Base-by-base conservation (phyloP, 768 basidiomycete species). In the Suillus americanus region DNA sequence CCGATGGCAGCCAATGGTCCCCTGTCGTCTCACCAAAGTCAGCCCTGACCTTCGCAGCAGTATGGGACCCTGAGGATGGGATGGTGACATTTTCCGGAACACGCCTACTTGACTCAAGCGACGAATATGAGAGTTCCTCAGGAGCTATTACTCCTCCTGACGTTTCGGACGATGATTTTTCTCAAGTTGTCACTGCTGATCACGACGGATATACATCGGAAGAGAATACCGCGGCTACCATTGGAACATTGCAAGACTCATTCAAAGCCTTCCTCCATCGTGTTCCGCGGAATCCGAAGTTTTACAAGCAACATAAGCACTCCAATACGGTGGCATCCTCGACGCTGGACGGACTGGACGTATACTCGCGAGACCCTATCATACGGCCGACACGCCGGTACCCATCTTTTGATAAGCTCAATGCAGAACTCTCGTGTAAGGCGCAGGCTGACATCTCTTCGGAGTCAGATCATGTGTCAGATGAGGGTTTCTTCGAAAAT, bases 41-140 rank as follows among this genome's bases (percentile, higher is more conserved):
- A 33, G 85, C 81, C 3, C 75, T 88, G 65, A 85, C 82, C 3
- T 89, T 89, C 67, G 87, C 84, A 5, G 85, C 85, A 7, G 71
- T 87, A 38, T 89, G 83, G 83, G 85, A 86, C 64, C 82, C 83
- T 2, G 81, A 82, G 1, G 82, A 86, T 7, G 87, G 85, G 40
- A 79, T 87, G 67, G 78, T 87, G 65, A 81, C 82, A 38, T 87
- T 88, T 70, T 86, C 85, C 1, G 83, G 81, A 33, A 79, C 83
- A 33, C 73, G 78, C 59, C 79, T 87, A 41, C 73, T 84, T 35
- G 77, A 79, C 43, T 62, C 70, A 20, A 43, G 40, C 30, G 61
- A 59, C 60, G 63, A 48, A 45, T 28, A 28, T 1, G 75, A 76
- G 23, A 50, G 65, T 33, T 25, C 23, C 60, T 67, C 67, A 48